phyloP scores from a whole-genome alignment of 345 rosid genomes.

The Eucalyptus camaldulensis region DNA sequence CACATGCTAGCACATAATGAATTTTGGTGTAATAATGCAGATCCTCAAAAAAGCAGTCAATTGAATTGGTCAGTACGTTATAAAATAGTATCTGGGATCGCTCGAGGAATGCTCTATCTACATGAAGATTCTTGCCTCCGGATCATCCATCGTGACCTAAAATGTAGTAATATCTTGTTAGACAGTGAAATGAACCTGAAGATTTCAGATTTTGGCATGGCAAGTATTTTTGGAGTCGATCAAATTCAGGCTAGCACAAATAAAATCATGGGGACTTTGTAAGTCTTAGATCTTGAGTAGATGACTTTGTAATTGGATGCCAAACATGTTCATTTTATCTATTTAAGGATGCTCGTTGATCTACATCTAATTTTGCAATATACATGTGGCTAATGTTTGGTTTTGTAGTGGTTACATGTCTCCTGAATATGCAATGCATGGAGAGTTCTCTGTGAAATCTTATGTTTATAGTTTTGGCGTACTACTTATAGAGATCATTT shows the following conservation, averaged over 20 bases:
- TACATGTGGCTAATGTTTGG: too few relatives aligned
- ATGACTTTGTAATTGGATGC: background rate
- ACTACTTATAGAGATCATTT: too few relatives aligned
- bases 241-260: background rate
- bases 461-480: too few relatives aligned
- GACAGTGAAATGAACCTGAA: background rate
- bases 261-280: background rate
- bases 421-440: too few relatives aligned
- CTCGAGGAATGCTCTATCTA: background rate
- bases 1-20: too few relatives aligned
- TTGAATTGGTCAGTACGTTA: background rate
- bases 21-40: too few relatives aligned
- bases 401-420: too few relatives aligned
- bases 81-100: accelerated
- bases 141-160: background rate
- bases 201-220: background rate
- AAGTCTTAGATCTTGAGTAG: background rate
- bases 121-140: background rate
- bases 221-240: background rate
- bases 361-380: accelerated
- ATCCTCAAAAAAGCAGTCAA: too few relatives aligned
- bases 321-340: background rate
- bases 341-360: background rate
- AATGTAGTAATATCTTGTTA: background rate
- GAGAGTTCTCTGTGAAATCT: too few relatives aligned